Evolutionary conservation across 768 basidiomycete species (phyloP).

Genomic region (Suillus placidus): DNA sequence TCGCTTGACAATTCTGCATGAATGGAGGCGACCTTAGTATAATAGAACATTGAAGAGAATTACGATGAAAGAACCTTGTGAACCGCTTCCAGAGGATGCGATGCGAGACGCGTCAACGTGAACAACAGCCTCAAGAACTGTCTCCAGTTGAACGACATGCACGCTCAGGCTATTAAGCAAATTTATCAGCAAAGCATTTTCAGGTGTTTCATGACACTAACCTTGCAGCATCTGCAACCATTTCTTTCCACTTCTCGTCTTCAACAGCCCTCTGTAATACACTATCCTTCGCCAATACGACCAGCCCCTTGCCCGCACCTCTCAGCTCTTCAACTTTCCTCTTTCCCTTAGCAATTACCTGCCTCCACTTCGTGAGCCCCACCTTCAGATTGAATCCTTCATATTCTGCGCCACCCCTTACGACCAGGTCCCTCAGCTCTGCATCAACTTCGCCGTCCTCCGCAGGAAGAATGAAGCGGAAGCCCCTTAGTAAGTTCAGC

Average conservation of each 20-base stretch:
- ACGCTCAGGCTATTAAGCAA: conserved; percentile 39
- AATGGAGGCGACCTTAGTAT: background rate
- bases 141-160: conserved; percentile 46
- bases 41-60: background rate
- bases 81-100: conserved; percentile 15
- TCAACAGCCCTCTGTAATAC: conserved; percentile 56
- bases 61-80: conserved; percentile 21
- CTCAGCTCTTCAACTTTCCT: conserved; percentile 42
- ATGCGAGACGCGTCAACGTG: conserved; percentile 39
- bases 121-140: conserved; percentile 55
- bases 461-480: conserved; percentile 62
- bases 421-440: conserved; percentile 56
- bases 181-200: conserved; percentile 13
- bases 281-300: conserved; percentile 54
- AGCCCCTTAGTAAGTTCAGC: conserved; percentile 51
- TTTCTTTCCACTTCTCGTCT: conserved; percentile 52
- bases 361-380: conserved; percentile 53
- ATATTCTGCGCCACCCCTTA: conserved; percentile 59
- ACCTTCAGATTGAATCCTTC: conserved; percentile 60
- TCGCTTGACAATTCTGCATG: conserved; percentile 13
- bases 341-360: conserved; percentile 52
- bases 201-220: conserved; percentile 29
- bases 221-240: conserved; percentile 55
- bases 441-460: conserved; percentile 53
- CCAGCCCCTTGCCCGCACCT: conserved; percentile 44